phyloP scores from a whole-genome alignment of 2,329 filamentous ascomycete species.

The Gnomoniopsis smithogilvyi region DNA sequence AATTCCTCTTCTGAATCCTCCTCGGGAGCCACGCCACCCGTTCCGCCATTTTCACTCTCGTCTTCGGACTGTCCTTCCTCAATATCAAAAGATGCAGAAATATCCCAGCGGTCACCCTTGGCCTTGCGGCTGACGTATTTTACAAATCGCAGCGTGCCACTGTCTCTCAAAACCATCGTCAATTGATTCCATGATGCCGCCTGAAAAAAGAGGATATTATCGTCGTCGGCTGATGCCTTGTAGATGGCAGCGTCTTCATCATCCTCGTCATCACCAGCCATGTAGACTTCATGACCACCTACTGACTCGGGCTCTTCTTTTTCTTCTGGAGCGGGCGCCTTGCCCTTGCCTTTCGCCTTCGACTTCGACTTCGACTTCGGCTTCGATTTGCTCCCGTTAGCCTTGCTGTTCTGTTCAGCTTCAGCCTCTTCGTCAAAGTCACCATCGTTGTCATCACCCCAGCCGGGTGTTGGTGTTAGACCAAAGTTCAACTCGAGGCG shows the following conservation, averaged over 20 bases:
- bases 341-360: slow-evolving; percentile 32
- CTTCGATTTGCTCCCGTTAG: slow-evolving; percentile 28
- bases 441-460: slow-evolving; percentile 66
- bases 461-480: slow-evolving; percentile 80
- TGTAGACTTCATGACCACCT: slow-evolving; percentile 85
- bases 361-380: slow-evolving; percentile 30
- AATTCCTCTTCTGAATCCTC: slow-evolving; percentile 55
- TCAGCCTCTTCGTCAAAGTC: slow-evolving; percentile 43
- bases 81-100: slow-evolving; percentile 76
- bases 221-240: slow-evolving; percentile 72
- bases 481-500: slow-evolving; percentile 85
- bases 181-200: slow-evolving; percentile 80
- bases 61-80: slow-evolving; percentile 49
- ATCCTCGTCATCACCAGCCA: slow-evolving; percentile 78
- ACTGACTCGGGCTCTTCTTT: slow-evolving; percentile 47
- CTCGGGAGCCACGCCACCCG: slow-evolving; percentile 23
- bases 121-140: slow-evolving; percentile 89
- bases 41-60: slow-evolving; percentile 21
- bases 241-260: slow-evolving; percentile 78
- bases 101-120: slow-evolving; percentile 88
- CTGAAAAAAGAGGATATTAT: slow-evolving; percentile 64
- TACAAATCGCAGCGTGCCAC: slow-evolving; percentile 84
- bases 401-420: slow-evolving; percentile 28
- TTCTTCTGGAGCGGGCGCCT: slow-evolving; percentile 24
- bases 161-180: slow-evolving; percentile 84